Percentiles rank a stretch among this genome's conserved stretches.
Conservation (phyloP, 345 rosid species). For the Turnera subulata region DNA sequence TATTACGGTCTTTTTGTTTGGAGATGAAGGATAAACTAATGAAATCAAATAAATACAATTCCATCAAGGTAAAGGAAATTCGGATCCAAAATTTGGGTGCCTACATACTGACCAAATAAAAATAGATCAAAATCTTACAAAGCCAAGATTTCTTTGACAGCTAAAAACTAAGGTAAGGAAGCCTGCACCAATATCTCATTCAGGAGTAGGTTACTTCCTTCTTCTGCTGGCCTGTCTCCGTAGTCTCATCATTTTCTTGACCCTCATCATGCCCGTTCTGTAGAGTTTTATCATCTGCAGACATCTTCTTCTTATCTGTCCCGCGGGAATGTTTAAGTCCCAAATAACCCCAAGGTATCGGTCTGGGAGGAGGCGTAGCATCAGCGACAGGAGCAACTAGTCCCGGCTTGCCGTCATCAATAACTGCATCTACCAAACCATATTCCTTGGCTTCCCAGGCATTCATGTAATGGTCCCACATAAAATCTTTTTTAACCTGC, state of each 20-base stretch:
- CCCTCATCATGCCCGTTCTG: constrained; percentile 27
- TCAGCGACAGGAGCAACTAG: constrained; percentile 71
- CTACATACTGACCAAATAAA: background rate
- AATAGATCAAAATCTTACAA: background rate
- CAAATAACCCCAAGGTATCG: constrained; percentile 67
- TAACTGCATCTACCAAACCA: constrained; percentile 75
- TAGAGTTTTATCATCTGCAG: constrained; percentile 42
- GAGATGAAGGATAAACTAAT: no score
- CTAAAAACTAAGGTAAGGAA: background rate
- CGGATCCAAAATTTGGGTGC: no score
- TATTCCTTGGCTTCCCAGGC: constrained; percentile 97
- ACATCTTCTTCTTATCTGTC: constrained; percentile 56
- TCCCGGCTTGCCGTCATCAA: constrained; percentile 96
- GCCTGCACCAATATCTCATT: no score
- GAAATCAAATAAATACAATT: no score
- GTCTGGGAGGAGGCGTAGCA: constrained; percentile 63
- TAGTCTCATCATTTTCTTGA: constrained; percentile 32
- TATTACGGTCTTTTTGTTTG: no score
- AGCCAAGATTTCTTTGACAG: background rate
- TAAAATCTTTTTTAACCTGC: constrained; percentile 78
- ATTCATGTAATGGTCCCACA: constrained; percentile 78
- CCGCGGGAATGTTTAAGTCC: constrained; percentile 55
- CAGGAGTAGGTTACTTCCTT: constrained; percentile 22
- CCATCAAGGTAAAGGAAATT: no score
- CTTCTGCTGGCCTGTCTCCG: constrained; percentile 13